Percentiles rank a stretch among this genome's conserved stretches.
Evolutionary conservation across 257 asterid genomes (phyloP).

Genomic region (Pogostemon cablin): DNA sequence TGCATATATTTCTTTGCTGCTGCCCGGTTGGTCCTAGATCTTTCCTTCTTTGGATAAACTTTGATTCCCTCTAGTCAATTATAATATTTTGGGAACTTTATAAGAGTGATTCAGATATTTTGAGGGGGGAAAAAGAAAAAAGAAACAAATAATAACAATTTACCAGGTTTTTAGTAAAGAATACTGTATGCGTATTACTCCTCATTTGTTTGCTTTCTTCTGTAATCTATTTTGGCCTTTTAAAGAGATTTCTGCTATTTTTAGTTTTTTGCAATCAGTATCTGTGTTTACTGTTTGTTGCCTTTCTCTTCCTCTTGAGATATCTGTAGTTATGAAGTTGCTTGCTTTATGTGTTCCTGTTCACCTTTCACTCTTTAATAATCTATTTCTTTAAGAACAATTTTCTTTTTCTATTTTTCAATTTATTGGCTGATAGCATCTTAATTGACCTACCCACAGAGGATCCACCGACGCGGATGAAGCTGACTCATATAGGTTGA

Average conservation of each 20-base stretch:
- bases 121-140: neutral
- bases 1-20: neutral
- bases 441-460: conserved; percentile 32
- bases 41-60: neutral
- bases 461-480: conserved; percentile 43
- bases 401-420: neutral
- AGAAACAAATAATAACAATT: neutral
- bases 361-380: conserved; percentile 6
- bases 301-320: conserved; percentile 23
- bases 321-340: conserved; percentile 3
- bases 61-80: conserved; percentile 17
- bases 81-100: conserved; percentile 12
- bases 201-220: conserved; percentile 6
- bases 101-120: neutral
- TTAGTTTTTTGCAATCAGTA: neutral
- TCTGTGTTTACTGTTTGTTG: conserved; percentile 2
- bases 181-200: conserved; percentile 17
- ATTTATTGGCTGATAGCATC: conserved; percentile 27
- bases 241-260: conserved; percentile 19
- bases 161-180: neutral
- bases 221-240: neutral
- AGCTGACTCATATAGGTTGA: conserved; percentile 51
- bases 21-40: neutral
- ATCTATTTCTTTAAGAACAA: conserved; percentile 8
- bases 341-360: conserved; percentile 1